Evolutionary conservation across 768 basidiomycete genomes (phyloP), one percentile per base, ranked within the genome.

Genomic region (Podaxis pistillaris): DNA sequence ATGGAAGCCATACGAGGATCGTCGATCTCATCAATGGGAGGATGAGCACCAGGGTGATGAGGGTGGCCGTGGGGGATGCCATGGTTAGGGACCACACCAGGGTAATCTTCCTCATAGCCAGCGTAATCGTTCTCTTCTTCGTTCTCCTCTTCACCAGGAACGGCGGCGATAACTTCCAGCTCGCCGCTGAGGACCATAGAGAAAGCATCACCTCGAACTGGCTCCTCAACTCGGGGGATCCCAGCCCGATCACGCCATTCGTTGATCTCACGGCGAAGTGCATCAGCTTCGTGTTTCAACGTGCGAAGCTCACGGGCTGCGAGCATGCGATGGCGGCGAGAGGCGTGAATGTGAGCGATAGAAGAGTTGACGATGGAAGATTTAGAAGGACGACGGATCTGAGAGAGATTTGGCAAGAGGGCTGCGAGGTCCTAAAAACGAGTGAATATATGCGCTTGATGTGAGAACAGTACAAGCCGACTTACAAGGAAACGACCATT

Each of bases 311-410:
- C 91, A 65, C 89, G 85, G 8, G 92, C 84, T 15, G 94, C 93
- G 65, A 94, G 81, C 19, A 88, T 77, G 54, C 93, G 88, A 70
- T 94, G 90, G 47, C 92, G 84, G 54, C 93, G 86, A 44, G 91
- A 90, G 22, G 89, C 84, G 69, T 91, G 89, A 64, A 95, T 86
- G 70, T 94, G 91, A 1, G 93, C 88, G 73, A 98, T 97, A 50
- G 90, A 92, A 37, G 91, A 94, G 75, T 97, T 97, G 75, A 99
- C 96, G 74, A 98, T 98, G 64, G 92, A 90, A 3, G 93, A 93
- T 77, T 99, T 99, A 72, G 92, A 94, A 0, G 97, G 97, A 33
- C 96, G 88, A 66, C 95, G 89, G 74, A 94, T 91, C 70, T 92
- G 86, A 11, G 91, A 90, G 60, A 97, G 87, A 71, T 95, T 92